Base-by-base conservation (phyloP, 2,329 filamentous ascomycete species). In the Pseudogymnoascus sp. region DNA sequence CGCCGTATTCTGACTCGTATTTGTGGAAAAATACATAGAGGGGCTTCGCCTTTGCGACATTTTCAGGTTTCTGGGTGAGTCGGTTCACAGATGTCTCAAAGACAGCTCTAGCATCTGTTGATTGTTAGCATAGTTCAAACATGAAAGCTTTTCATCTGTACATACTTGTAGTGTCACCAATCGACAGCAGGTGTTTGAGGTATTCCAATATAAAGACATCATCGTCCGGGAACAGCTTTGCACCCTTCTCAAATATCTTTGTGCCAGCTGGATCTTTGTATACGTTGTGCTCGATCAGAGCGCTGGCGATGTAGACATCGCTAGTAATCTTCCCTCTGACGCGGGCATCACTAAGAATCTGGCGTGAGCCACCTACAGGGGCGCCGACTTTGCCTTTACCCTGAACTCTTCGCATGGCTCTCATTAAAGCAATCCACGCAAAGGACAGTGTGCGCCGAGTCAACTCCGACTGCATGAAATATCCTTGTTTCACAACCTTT, bases 141-240 rank as follows among this genome's bases (percentile, higher is more conserved):
- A 3, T 25, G 5, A 2, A 39, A 6, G 9, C 7, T 5, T 10
- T 7, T 9, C 7, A 0, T 12, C 31, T 12, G 33, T 33, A 81
- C 90, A 81, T 82, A 95, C 91, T 97, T 33, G 91, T 96, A 58
- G 92, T 88, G 74, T 99, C 94, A 69, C 96, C 93, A 72, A 90
- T 91, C 10, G 90, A 88, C 69, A 97, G 89, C 64, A 99, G 79
- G 74, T 96, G 94, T 77, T 96, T 97, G 69, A 99, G 81, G 74
- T 99, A 97, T 74, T 97, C 92, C 60, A 99, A 82, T 66, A 95
- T 91, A 75, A 97, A 97, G 63, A 86, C 82, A 73, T 96, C 92
- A 70, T 97, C 93, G 58, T 95, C 91, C 0, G 93, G 93, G 71
- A 97, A 99, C 10, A 99, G 80, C 71, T 91, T 94, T 66, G 93